Conservation (phyloP, 164 flowering plant genomes). For the Piper betle region DNA sequence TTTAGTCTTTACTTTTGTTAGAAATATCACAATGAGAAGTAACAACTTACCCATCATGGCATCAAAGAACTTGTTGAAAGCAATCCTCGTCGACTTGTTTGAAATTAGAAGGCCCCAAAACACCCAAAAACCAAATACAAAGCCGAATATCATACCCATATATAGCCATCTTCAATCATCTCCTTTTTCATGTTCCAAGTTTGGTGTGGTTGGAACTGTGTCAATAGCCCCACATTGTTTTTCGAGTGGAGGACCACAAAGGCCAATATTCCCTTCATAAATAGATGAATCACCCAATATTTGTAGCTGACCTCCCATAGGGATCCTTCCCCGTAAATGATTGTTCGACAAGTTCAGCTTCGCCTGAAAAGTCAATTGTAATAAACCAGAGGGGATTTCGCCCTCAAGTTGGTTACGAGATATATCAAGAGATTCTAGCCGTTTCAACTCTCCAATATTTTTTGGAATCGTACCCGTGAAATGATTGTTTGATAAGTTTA, state of each 20-base stretch:
- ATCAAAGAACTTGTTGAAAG: no score
- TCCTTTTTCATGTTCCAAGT: neutral
- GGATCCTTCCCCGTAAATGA: conserved; percentile 4
- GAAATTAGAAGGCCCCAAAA: conserved; percentile 1
- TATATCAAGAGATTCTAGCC: conserved; percentile 5
- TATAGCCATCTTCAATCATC: conserved; percentile 1
- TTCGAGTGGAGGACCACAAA: conserved; percentile 9
- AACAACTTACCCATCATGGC: no score
- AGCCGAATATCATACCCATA: conserved; percentile 4
- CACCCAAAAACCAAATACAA: conserved; percentile 8
- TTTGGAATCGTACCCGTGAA: conserved; percentile 5
- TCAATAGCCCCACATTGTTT: neutral
- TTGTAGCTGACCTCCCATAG: conserved; percentile 2
- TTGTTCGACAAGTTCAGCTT: conserved; percentile 5
- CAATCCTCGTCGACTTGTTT: conserved; percentile 2
- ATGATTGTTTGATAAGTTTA: neutral
- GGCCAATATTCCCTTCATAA: conserved; percentile 2
- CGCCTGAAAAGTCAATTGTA: neutral
- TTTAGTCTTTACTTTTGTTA: no score
- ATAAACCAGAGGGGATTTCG: conserved; percentile 1
- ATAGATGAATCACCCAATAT: neutral
- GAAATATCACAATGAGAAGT: no score
- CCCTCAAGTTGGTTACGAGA: neutral
- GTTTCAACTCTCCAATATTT: conserved; percentile 1
- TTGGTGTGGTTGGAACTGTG: neutral